A percentile compares a stretch with the other conserved stretches of the same genome.
These are phyloP conservation scores for Metroxylon sagu DNA, from an alignment of 176 grass and related monocot genomes.

Conservation along the genomic window DNA sequence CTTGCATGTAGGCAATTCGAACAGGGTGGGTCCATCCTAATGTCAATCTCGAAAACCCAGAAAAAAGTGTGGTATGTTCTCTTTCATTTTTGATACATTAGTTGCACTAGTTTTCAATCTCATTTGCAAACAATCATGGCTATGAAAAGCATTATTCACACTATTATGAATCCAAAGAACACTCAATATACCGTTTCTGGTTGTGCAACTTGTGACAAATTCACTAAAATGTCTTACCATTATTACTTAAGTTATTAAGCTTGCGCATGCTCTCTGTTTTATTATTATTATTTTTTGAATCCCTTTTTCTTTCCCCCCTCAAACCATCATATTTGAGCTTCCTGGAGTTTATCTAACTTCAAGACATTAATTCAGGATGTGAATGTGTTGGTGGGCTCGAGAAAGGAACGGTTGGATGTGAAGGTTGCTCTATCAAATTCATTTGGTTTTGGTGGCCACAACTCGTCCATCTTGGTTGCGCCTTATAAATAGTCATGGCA, in stretches of 20 bases:
- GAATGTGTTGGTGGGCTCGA: conserved; percentile 51
- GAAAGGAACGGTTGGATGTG: conserved; percentile 81
- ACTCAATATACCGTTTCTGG: too few species aligned
- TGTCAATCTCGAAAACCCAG: conserved; percentile 95
- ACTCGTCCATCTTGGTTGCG: conserved; percentile 91
- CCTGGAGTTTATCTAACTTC: not conserved
- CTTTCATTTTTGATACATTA: not conserved
- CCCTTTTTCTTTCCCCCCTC: too few species aligned
- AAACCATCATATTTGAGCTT: not conserved
- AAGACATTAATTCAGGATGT: conserved; percentile 44
- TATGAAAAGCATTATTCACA: too few species aligned
- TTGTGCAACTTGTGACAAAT: too few species aligned
- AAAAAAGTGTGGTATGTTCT: conserved; percentile 67
- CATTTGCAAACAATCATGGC: too few species aligned
- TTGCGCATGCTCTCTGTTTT: too few species aligned
- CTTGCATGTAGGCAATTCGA: conserved; percentile 82
- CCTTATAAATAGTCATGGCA: conserved; percentile 41
- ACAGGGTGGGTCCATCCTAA: conserved; percentile 97
- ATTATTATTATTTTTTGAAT: too few species aligned
- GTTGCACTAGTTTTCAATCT: too few species aligned
- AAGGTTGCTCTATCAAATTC: conserved; percentile 93
- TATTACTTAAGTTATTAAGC: too few species aligned
- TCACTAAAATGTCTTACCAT: too few species aligned
- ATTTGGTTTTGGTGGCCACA: conserved; percentile 94
- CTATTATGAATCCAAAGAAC: too few species aligned